Base-by-base conservation (phyloP, 345 rosid species). In the Alliaria petiolata region DNA sequence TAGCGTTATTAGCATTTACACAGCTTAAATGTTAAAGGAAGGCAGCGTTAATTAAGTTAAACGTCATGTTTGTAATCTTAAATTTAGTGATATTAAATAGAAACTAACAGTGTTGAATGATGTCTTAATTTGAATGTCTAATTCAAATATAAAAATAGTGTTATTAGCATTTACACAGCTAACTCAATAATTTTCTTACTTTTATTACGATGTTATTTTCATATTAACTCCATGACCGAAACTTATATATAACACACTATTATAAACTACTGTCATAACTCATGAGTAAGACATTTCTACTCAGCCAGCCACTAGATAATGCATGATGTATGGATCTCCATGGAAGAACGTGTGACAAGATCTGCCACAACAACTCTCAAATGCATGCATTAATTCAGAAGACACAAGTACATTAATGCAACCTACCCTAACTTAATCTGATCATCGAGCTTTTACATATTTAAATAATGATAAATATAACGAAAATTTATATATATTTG, bases 321-420 rank as follows among this genome's bases (percentile, higher is more conserved):
- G 33, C 43, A 65, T 40, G 26, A 73, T 65, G 66, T 47, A 65
- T 73, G 77, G 77, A 73, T 65, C 42, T 73, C 52, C 44, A 56
- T 56, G 3, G 60, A 47, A 57, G 61, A 45, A 73, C 77, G 77
- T 73, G 77, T 58, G 77, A 65, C 38, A 57, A 65, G 44, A 73
- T 73, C 49, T 47, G 53, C 67, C 77, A 73, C 61, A 73, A 28
- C 71, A 47, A 47, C 67, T 47, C 65, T 15, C 60, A 65, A 56
- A 56, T 57, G 16, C 45, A 65, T 65, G 72, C 72, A 74, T 74
- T 66, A 49, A 57, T 17, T 57, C 53, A 26, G 26, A 26, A 67
- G 40, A 63, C 64, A 64, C 40, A 35, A 49, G 8, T 59, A 7
- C 53, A 65, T 65, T 73, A 56, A 56, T 66, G 50, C 78, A 74